Evolutionary conservation across 164 flowering plant species (phyloP), one percentile per base, ranked within the genome.

Genomic region (Liquidambar formosana): DNA sequence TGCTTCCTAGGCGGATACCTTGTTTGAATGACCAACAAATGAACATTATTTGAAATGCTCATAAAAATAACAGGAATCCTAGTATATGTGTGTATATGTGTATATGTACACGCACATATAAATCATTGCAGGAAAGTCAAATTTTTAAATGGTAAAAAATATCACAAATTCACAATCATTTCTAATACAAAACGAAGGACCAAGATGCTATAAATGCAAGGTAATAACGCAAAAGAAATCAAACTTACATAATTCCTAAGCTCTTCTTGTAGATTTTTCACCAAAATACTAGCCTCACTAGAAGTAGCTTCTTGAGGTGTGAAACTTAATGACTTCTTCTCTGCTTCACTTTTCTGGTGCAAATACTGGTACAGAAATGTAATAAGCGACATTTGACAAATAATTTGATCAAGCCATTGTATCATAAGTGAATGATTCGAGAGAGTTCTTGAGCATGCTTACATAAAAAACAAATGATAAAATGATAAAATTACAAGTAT

Each of bases 211-310:
- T 28, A 16, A 62, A n/a, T 23, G 49, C 21, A 43, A 12, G 54
- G 11, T 10, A 11, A 57, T 26, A 8, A 53, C 43, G 46, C 43
- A 74, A 63, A 71, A 71, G 66, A 43, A 57, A 14, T 18, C 14
- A 66, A 69, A 83, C 97, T 82, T 84, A 95, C 99, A 77, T 74
- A 86, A 65, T 72, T 84, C 62, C 85, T 82, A 21, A 95, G 92
- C 84, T 95, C 98, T 52, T 93, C 92, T 61, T 85, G 97, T 72
- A 95, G 74, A 76, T 88, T 87, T 80, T 91, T 95, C 74, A 95
- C 85, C 88, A 93, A 79, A 69, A 83, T 69, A 75, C 67, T 63
- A 60, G 70, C 73, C 49, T 85, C 90, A 10, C 79, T 66, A 21
- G 87, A 59, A 73, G 79, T 14, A 76, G 33, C 73, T 64, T 80